Evolutionary conservation across 345 rosid genomes (phyloP).

Genomic region (Capsella bursapastoris): DNA sequence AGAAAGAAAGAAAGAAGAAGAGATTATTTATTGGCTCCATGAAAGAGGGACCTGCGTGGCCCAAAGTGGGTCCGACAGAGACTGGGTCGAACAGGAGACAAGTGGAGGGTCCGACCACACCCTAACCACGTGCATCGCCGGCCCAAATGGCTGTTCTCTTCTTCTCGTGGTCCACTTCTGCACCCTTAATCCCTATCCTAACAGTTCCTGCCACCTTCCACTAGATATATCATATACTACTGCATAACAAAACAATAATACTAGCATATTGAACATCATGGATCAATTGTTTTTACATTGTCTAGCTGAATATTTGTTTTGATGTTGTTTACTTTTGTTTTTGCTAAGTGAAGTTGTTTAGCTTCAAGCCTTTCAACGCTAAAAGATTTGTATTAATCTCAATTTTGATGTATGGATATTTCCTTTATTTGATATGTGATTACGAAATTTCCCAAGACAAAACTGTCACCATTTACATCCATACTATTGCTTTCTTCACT

Average conservation of each 20-base stretch:
- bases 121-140: slow-evolving; percentile 56
- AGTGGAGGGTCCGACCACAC: slow-evolving; percentile 50
- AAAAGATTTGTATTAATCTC: background rate
- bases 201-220: slow-evolving; percentile 35
- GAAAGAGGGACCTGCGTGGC: slow-evolving; percentile 36
- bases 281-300: background rate
- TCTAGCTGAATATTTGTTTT: background rate
- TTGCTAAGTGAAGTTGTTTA: too few species aligned
- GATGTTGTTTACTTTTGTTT: background rate
- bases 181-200: slow-evolving; percentile 36
- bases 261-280: background rate
- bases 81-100: slow-evolving; percentile 38
- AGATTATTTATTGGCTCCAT: slow-evolving; percentile 24
- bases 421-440: background rate
- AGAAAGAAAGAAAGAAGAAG: background rate
- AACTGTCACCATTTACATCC: slow-evolving; percentile 22
- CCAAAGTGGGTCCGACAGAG: slow-evolving; percentile 40
- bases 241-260: background rate
- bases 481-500: slow-evolving; percentile 21
- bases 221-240: background rate
- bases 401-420: background rate
- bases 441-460: slow-evolving; percentile 9
- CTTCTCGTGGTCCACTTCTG: slow-evolving; percentile 45
- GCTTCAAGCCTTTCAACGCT: background rate
- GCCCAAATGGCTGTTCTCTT: slow-evolving; percentile 46